Percentiles rank a stretch among this genome's conserved stretches.
Conservation (phyloP, 768 basidiomycete species). For the Suillus fuscotomentosus region DNA sequence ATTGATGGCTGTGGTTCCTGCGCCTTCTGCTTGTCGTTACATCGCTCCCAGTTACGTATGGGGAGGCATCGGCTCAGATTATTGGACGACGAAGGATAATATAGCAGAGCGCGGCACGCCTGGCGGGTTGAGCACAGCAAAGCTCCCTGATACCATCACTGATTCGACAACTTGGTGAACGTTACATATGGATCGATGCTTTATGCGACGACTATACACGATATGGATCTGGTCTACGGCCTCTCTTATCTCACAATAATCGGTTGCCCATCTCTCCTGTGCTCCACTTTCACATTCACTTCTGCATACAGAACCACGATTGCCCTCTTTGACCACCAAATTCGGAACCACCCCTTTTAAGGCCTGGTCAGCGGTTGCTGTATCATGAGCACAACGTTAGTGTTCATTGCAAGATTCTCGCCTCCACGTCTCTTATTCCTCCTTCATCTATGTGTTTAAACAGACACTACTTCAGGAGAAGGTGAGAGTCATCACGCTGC, state of each 20-base stretch:
- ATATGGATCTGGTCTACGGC: conserved; percentile 22
- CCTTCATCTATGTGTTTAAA: no score
- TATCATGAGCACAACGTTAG: no score
- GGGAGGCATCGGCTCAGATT: conserved; percentile 12
- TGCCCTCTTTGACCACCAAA: no score
- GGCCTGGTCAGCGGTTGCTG: no score
- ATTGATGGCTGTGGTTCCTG: conserved; percentile 7
- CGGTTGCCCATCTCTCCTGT: not conserved
- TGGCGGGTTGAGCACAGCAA: not conserved
- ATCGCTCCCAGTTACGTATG: conserved; percentile 22
- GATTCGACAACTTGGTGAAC: conserved; percentile 23
- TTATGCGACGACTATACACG: conserved; percentile 18
- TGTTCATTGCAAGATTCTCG: no score
- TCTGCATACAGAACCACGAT: no score
- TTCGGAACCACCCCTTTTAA: no score
- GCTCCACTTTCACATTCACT: no score
- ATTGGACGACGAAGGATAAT: conserved; percentile 7
- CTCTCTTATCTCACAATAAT: conserved; percentile 18
- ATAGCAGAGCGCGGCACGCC: not conserved
- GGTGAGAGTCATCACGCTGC: no score
- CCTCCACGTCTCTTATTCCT: no score
- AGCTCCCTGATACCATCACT: conserved; percentile 20
- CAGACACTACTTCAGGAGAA: no score
- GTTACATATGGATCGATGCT: conserved; percentile 26
- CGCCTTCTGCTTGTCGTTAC: conserved; percentile 22